Percentiles rank a stretch among this genome's conserved stretches.
phyloP scores from a whole-genome alignment of 2,329 filamentous ascomycete species.

The Plenodomus lindquistii region DNA sequence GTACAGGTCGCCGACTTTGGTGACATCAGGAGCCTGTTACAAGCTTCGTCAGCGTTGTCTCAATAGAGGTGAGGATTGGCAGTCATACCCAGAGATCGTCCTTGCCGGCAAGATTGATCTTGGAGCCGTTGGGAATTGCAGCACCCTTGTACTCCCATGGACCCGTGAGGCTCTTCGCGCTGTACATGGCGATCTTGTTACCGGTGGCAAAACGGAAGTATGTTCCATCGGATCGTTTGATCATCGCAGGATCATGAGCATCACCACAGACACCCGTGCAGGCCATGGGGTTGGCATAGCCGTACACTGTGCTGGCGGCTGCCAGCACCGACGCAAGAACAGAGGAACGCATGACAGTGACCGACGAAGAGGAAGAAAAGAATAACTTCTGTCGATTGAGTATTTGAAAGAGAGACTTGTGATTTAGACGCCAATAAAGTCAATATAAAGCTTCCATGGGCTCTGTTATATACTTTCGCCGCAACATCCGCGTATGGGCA shows the following conservation, averaged over 20 bases:
- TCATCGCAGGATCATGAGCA: constrained; percentile 55
- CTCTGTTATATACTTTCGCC: background rate
- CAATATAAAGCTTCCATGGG: background rate
- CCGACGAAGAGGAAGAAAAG: constrained; percentile 8
- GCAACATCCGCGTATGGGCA: background rate
- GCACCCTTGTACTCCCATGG: constrained; percentile 57
- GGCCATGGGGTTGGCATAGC: constrained; percentile 46
- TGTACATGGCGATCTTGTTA: constrained; percentile 54
- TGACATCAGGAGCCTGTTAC: constrained; percentile 64
- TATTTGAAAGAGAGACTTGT: no score
- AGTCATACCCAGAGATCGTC: constrained; percentile 54
- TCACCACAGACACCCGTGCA: constrained; percentile 51
- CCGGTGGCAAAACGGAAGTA: constrained; percentile 61
- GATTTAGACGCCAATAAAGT: no score
- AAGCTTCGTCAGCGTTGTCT: background rate
- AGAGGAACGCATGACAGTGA: constrained; percentile 24
- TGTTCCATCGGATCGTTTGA: constrained; percentile 53
- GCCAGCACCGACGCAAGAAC: constrained; percentile 22
- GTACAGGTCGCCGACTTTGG: constrained; percentile 61
- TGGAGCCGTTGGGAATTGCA: constrained; percentile 52
- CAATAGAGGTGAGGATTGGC: background rate
- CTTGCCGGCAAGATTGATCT: constrained; percentile 51
- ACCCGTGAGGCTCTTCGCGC: constrained; percentile 52
- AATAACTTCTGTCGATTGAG: background rate
- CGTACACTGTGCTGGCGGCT: constrained; percentile 24